Base-by-base conservation (phyloP, 179 eudicot species). In the Beta corolliflora region DNA sequence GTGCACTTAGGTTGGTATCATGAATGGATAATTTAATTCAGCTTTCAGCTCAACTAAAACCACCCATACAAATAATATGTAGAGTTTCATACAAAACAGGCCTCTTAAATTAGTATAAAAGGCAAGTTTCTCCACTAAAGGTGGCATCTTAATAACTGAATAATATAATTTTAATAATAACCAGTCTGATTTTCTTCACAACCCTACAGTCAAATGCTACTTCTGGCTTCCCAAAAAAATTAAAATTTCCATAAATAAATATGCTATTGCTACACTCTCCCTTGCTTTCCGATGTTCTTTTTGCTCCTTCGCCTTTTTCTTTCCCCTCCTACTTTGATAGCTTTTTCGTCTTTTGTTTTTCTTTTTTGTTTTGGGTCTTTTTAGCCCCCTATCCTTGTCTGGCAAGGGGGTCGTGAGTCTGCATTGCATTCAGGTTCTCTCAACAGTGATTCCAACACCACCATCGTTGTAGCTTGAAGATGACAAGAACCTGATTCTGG, bases 141-240 rank as follows among this genome's bases (percentile, higher is more conserved):
- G 31, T 61, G 23, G 66, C 71, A 67, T 67, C 46, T 45, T 67
- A 67, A 67, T 67, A 25, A 67, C 71, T 67, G 19, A 67, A 67
- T 67, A 9, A 25, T 25, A 48, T 48, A 48, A 48, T 9, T 9
- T 2, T 36, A 36, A 36, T 36, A 2, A 36, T 3, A 65, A 52
- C 55, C 55, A 8, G 55, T 52, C 55, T 52, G 13, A 52, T 52
- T 8, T 1, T 8, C 55, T 1, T 8, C 55, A 52, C 13, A 7
- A 8, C 55, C 31, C 31, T 29, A 52, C 11, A 5, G 11, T 52
- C 55, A 52, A 52, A 52, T 52, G 55, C 55, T 52, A 52, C 55
- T 52, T 52, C 55, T 52, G 55, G 55, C 55, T 52, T 8, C 55
- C 55, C 55, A 52, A 52, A 52, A 52, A 52, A 52, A 0, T 8